phyloP scores from a whole-genome alignment of 192 early-diverging fungal species.

The Entrophospora sp. region DNA sequence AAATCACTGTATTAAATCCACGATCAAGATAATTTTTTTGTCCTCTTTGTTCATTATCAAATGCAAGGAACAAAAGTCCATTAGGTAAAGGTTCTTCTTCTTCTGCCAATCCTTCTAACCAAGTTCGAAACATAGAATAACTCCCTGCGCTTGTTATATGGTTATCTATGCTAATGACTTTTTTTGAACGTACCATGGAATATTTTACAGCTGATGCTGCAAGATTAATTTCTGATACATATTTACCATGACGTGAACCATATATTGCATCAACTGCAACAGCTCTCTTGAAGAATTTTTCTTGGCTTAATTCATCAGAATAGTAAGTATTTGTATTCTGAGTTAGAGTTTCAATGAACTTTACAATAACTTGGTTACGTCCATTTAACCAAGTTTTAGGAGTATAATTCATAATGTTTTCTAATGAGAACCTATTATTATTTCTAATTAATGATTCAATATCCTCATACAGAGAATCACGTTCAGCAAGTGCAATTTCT shows the following conservation, averaged over 20 bases:
- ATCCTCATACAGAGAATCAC: neutral
- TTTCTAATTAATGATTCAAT: neutral
- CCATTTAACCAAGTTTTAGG: neutral
- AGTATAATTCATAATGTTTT: neutral
- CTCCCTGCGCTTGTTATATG: conserved; percentile 1
- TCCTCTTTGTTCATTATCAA: conserved; percentile 7
- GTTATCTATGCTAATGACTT: conserved; percentile 7
- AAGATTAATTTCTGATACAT: conserved; percentile 3
- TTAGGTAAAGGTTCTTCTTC: neutral
- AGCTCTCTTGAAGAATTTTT: neutral
- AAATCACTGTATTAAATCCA: neutral
- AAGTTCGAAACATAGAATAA: neutral
- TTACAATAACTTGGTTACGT: conserved; percentile 1
- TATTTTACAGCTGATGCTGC: neutral
- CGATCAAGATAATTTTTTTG: conserved; percentile 13
- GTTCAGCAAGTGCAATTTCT: neutral
- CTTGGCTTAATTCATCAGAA: neutral
- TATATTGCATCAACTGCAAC: neutral
- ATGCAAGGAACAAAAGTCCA: conserved; percentile 1
- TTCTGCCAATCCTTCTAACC: neutral
- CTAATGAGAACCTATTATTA: too few relatives aligned
- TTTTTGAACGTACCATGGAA: conserved; percentile 1
- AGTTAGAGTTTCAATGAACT: neutral
- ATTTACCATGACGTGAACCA: neutral
- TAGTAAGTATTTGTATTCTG: neutral